Conservation (phyloP, 768 basidiomycete species). For the Amanita fuliginea region DNA sequence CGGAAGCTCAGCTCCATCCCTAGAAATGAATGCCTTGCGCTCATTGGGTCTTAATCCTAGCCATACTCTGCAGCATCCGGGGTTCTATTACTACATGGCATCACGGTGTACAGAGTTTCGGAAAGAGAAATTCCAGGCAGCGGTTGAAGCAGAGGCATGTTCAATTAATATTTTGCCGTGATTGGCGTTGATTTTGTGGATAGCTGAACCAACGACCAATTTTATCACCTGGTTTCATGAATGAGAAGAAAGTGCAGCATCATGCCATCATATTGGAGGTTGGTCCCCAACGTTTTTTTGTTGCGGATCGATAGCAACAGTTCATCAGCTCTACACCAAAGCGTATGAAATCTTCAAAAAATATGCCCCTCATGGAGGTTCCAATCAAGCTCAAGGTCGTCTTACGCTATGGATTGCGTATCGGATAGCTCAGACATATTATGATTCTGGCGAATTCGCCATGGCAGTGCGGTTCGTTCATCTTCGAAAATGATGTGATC, state of each 20-base stretch:
- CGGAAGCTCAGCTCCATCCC: slow-evolving; percentile 12
- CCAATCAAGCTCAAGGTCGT: slow-evolving; percentile 52
- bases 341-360: slow-evolving; percentile 91
- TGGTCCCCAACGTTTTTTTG: slow-evolving; percentile 3
- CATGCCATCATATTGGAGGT: slow-evolving; percentile 77
- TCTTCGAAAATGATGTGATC: neutral
- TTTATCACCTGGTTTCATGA: slow-evolving; percentile 62
- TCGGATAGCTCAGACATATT: slow-evolving; percentile 83
- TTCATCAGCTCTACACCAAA: slow-evolving; percentile 77
- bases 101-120: slow-evolving; percentile 78
- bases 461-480: slow-evolving; percentile 69
- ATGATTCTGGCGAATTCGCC: slow-evolving; percentile 69
- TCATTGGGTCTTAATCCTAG: slow-evolving; percentile 67
- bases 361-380: slow-evolving; percentile 32
- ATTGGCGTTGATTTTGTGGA: slow-evolving; percentile 1
- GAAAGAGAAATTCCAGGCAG: slow-evolving; percentile 51
- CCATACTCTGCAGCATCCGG: slow-evolving; percentile 80
- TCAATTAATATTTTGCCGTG: neutral
- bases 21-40: slow-evolving; percentile 51
- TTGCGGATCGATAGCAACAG: neutral
- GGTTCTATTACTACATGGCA: slow-evolving; percentile 86
- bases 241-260: slow-evolving; percentile 93
- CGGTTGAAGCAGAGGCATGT: slow-evolving; percentile 46
- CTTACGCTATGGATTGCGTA: slow-evolving; percentile 86
- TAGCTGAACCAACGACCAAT: slow-evolving; percentile 22